Evolutionary conservation across 768 basidiomycete genomes (phyloP).

Genomic region (Phlebiopsis gigantea): DNA sequence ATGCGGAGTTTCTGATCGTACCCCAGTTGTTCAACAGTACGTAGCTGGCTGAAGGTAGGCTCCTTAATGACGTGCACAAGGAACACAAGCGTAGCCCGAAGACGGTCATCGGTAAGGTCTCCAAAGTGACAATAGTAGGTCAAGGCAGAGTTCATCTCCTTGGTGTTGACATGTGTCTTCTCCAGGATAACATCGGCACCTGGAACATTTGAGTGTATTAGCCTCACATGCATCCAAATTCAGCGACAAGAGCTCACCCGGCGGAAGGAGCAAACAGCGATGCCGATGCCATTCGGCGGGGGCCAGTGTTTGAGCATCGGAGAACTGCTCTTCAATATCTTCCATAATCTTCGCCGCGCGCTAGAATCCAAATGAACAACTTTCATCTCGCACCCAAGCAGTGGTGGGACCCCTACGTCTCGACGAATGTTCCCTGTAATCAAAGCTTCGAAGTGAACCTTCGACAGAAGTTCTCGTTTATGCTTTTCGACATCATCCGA

Average conservation of each 20-base stretch:
- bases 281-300: constrained; percentile 33
- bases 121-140: constrained; percentile 47
- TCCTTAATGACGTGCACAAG: constrained; percentile 42
- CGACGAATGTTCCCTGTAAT: constrained; percentile 42
- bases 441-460: constrained; percentile 38
- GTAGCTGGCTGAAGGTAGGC: constrained; percentile 43
- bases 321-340: constrained; percentile 33
- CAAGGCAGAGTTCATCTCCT: constrained; percentile 41
- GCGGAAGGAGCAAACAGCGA: constrained; percentile 37
- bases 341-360: constrained; percentile 34
- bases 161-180: constrained; percentile 35
- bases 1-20: not conserved
- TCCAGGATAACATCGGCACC: constrained; percentile 34
- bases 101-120: constrained; percentile 29
- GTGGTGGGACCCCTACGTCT: constrained; percentile 26
- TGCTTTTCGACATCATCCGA: constrained; percentile 36
- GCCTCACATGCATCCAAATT: not conserved
- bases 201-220: constrained; percentile 17
- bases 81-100: constrained; percentile 33
- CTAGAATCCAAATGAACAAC: too few relatives aligned
- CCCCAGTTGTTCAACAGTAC: constrained; percentile 52
- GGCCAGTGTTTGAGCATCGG: constrained; percentile 29
- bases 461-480: constrained; percentile 32
- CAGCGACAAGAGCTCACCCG: constrained; percentile 21
- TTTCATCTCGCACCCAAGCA: too few relatives aligned